A percentile compares a stretch with the other conserved stretches of the same genome.
Conservation (phyloP, 2,329 filamentous ascomycete genomes). For the Aspergillus sp. region DNA sequence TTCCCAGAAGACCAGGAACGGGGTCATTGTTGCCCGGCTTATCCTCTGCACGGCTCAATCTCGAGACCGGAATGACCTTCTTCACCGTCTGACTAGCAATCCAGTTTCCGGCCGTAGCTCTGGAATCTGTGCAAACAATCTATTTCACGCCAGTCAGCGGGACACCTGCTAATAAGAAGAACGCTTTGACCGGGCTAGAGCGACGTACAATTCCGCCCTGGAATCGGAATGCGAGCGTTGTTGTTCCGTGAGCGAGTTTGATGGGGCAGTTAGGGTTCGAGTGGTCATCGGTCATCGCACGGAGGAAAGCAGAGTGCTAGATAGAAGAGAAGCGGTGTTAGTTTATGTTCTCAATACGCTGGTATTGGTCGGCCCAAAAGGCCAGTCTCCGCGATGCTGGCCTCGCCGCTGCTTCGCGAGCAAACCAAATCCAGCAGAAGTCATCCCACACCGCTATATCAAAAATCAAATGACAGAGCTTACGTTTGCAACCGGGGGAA, state of each 20-base stretch:
- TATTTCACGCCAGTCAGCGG: conserved; percentile 14
- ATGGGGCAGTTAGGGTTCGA: conserved; percentile 96
- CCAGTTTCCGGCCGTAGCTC: conserved; percentile 97
- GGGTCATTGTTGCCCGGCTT: conserved; percentile 33
- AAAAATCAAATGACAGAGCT: conserved; percentile 31
- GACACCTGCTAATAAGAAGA: neutral
- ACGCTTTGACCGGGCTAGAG: neutral
- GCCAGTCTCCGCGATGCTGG: neutral
- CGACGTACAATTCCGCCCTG: conserved; percentile 75
- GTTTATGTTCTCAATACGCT: conserved; percentile 9
- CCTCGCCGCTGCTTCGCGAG: neutral
- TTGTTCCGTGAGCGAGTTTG: conserved; percentile 99
- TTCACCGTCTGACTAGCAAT: conserved; percentile 99
- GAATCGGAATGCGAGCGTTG: conserved; percentile 96
- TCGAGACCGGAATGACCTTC: conserved; percentile 75
- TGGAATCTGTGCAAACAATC: conserved; percentile 95
- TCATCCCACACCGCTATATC: neutral
- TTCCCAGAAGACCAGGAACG: conserved; percentile 69
- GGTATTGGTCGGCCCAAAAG: neutral
- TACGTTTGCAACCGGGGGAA: conserved; percentile 90
- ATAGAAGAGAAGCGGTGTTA: conserved; percentile 12
- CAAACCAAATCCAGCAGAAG: neutral
- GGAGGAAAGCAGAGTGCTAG: conserved; percentile 89
- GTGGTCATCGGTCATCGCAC: conserved; percentile 94
- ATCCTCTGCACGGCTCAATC: conserved; percentile 40